Base-by-base conservation (phyloP, 1,139 yeast species). In the Sugiyamaella novakii region DNA sequence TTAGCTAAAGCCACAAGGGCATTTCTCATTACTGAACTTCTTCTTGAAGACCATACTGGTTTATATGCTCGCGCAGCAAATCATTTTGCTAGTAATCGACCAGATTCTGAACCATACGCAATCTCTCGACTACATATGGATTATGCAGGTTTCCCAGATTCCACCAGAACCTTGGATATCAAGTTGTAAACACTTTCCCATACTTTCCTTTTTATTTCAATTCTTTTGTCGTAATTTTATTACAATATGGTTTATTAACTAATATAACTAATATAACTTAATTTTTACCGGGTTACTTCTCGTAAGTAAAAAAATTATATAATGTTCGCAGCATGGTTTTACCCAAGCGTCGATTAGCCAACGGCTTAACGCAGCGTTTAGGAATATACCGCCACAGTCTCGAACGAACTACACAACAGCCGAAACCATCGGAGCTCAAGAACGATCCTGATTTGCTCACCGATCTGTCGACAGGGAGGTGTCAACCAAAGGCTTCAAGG, bases 301-400 rank as follows among this genome's bases (percentile, higher is more conserved):
- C n/a, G n/a, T n/a, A n/a, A n/a, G n/a, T n/a, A n/a, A n/a, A n/a
- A n/a, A n/a, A n/a, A n/a, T n/a, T n/a, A n/a, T n/a, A n/a, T n/a
- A n/a, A 76, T 84, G 91, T 84, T 65, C 74, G 87, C 91, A 80
- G 81, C 87, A 84, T 84, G 91, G 91, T 85, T 84, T 82, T 82
- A 84, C 94, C 86, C 92, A 82, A 82, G 78, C 86, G 87, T 81
- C 78, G 78, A 84, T 73, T 64, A 75, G 88, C 80, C 87, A 77
- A 81, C 72, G 84, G 76, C 88, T 83, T 67, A 81, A 72, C 87
- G 88, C 81, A 84, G 86, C 78, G 92, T 84, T 75, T 83, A 85
- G 94, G 94, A 85, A 85, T 85, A 85, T 85, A 88, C 84, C 79
- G 92, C 88, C 75, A 68, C 63, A 59, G 54, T 54, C 58, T 36